These are phyloP conservation scores for Lagenaria siceraria DNA, from an alignment of 306 rosid genomes.

Conservation along the genomic window DNA sequence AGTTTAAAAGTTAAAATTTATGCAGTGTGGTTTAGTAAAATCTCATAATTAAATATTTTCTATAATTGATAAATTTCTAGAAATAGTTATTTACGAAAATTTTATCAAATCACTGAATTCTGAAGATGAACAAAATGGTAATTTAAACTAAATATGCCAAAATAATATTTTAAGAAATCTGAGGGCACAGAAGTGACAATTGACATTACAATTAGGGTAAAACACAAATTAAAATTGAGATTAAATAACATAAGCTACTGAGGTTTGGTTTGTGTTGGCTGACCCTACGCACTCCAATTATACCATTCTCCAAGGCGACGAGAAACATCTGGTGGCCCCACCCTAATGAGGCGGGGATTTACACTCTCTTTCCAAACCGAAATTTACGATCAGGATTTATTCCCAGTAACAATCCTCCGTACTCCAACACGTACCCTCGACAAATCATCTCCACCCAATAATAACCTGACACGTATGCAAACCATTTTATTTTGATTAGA, in stretches of 20 bases:
- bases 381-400: not conserved
- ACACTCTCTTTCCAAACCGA: no score
- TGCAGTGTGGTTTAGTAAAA: no score
- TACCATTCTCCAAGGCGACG: not conserved
- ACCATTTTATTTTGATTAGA: not conserved
- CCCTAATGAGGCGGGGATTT: not conserved
- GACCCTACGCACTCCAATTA: not conserved
- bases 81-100: no score
- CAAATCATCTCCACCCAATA: not conserved
- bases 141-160: no score
- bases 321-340: not conserved
- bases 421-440: not conserved
- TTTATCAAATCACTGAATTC: no score
- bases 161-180: no score
- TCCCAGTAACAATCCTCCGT: not conserved
- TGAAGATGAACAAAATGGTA: no score
- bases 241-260: not conserved
- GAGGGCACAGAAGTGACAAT: not conserved
- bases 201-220: no score
- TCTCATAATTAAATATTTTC: no score
- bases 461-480: not conserved
- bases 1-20: no score
- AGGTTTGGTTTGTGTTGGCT: not conserved
- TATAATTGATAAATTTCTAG: no score
- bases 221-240: no score